These are phyloP conservation scores for Leishmania tropica DNA, from an alignment of 208 protist species.

Conservation along the genomic window DNA sequence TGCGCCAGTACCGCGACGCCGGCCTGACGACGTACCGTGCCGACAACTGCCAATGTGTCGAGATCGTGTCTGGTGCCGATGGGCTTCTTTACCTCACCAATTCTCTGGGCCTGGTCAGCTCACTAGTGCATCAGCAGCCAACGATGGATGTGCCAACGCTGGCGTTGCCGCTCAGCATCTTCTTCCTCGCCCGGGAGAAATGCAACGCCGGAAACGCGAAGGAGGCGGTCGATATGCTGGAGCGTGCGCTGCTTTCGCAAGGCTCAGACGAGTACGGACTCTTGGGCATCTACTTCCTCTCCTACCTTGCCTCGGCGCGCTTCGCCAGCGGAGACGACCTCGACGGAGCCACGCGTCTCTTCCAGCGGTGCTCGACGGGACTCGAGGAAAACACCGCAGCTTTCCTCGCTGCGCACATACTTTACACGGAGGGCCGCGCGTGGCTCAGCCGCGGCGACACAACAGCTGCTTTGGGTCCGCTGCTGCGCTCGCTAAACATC, in stretches of 20 bases:
- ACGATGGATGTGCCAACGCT: constrained; percentile 9
- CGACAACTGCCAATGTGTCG: constrained; percentile 30
- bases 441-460: constrained; percentile 32
- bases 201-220: constrained; percentile 27
- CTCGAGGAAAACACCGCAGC: constrained; percentile 12
- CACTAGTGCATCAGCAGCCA: constrained; percentile 17
- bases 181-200: constrained; percentile 14
- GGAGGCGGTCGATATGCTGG: constrained; percentile 38
- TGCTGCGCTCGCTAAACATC: constrained; percentile 33
- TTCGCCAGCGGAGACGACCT: constrained; percentile 32
- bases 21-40: constrained; percentile 7
- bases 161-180: constrained; percentile 8
- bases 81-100: constrained; percentile 60
- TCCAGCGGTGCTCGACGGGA: constrained; percentile 26
- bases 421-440: constrained; percentile 29
- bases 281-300: constrained; percentile 24
- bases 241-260: constrained; percentile 32
- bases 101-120: constrained; percentile 43
- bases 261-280: constrained; percentile 13
- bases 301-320: constrained; percentile 24
- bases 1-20: constrained; percentile 14
- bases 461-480: constrained; percentile 34
- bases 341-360: constrained; percentile 24
- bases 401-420: constrained; percentile 8
- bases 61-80: constrained; percentile 46